Conservation (phyloP, 2,329 filamentous ascomycete species). For the Nigrograna mackinnonii region DNA sequence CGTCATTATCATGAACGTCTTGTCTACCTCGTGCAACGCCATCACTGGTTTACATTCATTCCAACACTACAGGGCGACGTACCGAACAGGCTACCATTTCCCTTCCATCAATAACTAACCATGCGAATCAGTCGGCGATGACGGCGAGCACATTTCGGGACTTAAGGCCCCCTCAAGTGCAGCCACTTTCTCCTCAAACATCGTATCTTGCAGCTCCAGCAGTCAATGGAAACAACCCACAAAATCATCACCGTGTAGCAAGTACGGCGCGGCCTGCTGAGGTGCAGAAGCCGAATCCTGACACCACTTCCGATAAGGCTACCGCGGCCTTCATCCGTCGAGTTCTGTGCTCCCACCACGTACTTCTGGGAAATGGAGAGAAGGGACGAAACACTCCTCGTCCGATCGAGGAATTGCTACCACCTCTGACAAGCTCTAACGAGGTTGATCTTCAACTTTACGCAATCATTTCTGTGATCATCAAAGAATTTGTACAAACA, state of each 20-base stretch:
- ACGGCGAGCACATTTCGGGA: slow-evolving; percentile 28
- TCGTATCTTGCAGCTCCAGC: slow-evolving; percentile 13
- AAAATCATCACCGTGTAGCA: slow-evolving; percentile 18
- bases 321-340: slow-evolving; percentile 81
- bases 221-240: slow-evolving; percentile 12
- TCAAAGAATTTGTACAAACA: slow-evolving; percentile 85
- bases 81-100: no score
- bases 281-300: slow-evolving; percentile 25
- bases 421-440: slow-evolving; percentile 90
- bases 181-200: slow-evolving; percentile 22
- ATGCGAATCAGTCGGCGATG: slow-evolving; percentile 27
- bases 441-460: slow-evolving; percentile 93
- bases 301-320: slow-evolving; percentile 71
- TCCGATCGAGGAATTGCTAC: slow-evolving; percentile 80
- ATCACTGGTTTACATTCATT: no score
- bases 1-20: no score
- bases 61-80: no score
- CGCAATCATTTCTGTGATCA: slow-evolving; percentile 84
- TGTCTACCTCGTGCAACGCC: no score
- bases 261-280: slow-evolving; percentile 20
- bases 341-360: slow-evolving; percentile 74
- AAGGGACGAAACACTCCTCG: slow-evolving; percentile 60
- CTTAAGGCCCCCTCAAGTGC: slow-evolving; percentile 20
- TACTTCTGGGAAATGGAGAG: slow-evolving; percentile 53
- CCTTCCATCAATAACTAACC: slow-evolving; percentile 4